Percentiles rank a stretch among this genome's conserved stretches.
phyloP scores from a whole-genome alignment of 805 yeast species.

The Yarrowia sp. region DNA sequence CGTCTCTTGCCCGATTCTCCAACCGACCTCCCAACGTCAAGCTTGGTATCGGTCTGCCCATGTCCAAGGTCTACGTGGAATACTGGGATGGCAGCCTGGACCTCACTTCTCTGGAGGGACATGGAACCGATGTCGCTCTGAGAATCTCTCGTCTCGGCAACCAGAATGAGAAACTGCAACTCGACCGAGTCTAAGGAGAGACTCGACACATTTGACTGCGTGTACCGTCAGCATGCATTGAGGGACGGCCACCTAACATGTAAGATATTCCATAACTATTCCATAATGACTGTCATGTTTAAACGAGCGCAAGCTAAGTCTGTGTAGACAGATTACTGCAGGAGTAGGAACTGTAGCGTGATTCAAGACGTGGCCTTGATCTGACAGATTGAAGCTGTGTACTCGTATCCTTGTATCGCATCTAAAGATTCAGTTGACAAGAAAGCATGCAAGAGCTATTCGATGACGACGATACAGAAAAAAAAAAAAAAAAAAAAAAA shows the following conservation, averaged over 20 bases:
- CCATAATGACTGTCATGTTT: slow-evolving; percentile 23
- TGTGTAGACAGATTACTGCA: neutral
- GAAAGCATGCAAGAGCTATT: no score
- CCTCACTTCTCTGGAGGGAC: slow-evolving; percentile 84
- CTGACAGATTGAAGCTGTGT: no score
- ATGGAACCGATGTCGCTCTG: slow-evolving; percentile 88
- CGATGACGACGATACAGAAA: neutral
- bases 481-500: slow-evolving; percentile 13
- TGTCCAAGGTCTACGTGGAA: slow-evolving; percentile 91
- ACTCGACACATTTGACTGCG: neutral
- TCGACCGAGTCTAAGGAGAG: slow-evolving; percentile 67
- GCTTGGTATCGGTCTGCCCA: slow-evolving; percentile 87
- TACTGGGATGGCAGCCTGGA: slow-evolving; percentile 94
- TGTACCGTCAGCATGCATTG: slow-evolving; percentile 23
- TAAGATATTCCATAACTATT: slow-evolving; percentile 17
- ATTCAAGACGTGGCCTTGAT: no score
- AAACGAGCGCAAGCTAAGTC: neutral
- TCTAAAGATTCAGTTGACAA: no score
- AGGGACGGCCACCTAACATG: slow-evolving; percentile 21
- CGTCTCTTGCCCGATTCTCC: slow-evolving; percentile 69
- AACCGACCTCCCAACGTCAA: slow-evolving; percentile 76
- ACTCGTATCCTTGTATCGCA: no score
- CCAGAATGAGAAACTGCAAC: slow-evolving; percentile 64
- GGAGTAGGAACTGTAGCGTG: no score
- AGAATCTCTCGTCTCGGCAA: slow-evolving; percentile 80